Base-by-base conservation (phyloP, 2,329 filamentous ascomycete genomes). In the Phialophora tarda region DNA sequence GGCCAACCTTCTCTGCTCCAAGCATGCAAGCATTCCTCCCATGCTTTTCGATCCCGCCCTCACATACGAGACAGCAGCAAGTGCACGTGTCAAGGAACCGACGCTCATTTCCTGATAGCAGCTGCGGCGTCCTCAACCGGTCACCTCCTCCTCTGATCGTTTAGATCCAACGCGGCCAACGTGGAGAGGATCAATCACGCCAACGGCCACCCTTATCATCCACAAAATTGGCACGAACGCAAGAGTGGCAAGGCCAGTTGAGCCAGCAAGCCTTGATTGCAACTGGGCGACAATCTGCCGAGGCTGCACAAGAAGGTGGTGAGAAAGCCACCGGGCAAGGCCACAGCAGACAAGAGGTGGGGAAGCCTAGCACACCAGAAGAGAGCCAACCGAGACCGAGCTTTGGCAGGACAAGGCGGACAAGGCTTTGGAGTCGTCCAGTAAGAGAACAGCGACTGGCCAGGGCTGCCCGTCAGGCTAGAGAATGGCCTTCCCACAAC, bases 211-310 rank as follows among this genome's bases (percentile, higher is more conserved):
- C 55, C 64, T 66, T 66, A 66, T 63, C 64, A 32, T 44, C 41
- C 59, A 56, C 32, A 54, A 54, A 53, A 56, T 64, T 64, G 24
- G 56, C 48, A 58, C 41, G 34, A 63, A 23, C 14, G 21, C 30
- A n/a, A 28, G 32, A 53, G 65, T 64, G 62, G 65, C 65, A 64
- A 67, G 61, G 65, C 65, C 65, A 57, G 32, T 28, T 47, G 14
- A 26, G 32, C 47, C 41, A 41, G n/a, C 21, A 50, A 28, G 24
- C 41, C 50, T 57, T 48, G 38, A 63, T 51, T 62, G 41, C 62
- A 62, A 65, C 41, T 60, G 59, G 65, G 34, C 59, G 51, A 59
- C 28, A 59, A 67, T 69, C 68, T 69, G 65, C 68, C 68, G 68
- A 70, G 68, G 68, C 68, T 70, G 68, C 65, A 66, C 56, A 64